A percentile compares a stretch with the other conserved stretches of the same genome.
Evolutionary conservation across 768 basidiomycete species (phyloP).

Genomic region (Trametes elegans): DNA sequence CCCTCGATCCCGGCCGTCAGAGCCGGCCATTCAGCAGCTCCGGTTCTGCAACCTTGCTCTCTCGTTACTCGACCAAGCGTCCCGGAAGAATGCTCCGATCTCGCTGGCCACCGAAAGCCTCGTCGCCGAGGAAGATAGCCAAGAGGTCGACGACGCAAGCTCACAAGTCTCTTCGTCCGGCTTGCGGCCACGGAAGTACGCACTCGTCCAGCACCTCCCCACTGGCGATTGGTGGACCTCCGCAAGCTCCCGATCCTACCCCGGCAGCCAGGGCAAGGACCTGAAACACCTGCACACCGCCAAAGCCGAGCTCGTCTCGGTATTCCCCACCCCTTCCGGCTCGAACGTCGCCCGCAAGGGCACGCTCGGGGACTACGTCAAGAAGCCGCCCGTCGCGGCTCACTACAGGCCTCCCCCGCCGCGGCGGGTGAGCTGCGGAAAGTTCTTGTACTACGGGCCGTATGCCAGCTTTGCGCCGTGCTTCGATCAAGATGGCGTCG

Average conservation of each 20-base stretch:
- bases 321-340: constrained; percentile 62
- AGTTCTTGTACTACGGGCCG: constrained; percentile 77
- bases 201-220: constrained; percentile 77
- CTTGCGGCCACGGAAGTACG: constrained; percentile 51
- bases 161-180: constrained; percentile 30
- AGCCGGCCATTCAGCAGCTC: constrained; percentile 65
- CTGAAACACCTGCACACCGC: constrained; percentile 56
- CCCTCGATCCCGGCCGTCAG: constrained; percentile 60
- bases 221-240: constrained; percentile 80
- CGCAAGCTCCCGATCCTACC: constrained; percentile 47
- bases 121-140: constrained; percentile 28
- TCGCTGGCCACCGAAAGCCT: constrained; percentile 47
- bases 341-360: constrained; percentile 30
- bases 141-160: constrained; percentile 26
- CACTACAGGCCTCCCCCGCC: constrained; percentile 44
- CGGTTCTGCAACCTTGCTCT: constrained; percentile 74
- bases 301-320: constrained; percentile 72
- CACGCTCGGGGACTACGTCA: constrained; percentile 59
- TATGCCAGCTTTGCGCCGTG: constrained; percentile 75
- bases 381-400: constrained; percentile 35
- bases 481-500: constrained; percentile 75
- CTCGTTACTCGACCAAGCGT: constrained; percentile 70
- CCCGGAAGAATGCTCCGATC: constrained; percentile 44
- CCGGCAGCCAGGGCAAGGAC: constrained; percentile 35
- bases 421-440: constrained; percentile 58